Percentiles rank a stretch among this genome's conserved stretches.
phyloP scores from a whole-genome alignment of 2,329 filamentous ascomycete species.

The Penicillium sp. region DNA sequence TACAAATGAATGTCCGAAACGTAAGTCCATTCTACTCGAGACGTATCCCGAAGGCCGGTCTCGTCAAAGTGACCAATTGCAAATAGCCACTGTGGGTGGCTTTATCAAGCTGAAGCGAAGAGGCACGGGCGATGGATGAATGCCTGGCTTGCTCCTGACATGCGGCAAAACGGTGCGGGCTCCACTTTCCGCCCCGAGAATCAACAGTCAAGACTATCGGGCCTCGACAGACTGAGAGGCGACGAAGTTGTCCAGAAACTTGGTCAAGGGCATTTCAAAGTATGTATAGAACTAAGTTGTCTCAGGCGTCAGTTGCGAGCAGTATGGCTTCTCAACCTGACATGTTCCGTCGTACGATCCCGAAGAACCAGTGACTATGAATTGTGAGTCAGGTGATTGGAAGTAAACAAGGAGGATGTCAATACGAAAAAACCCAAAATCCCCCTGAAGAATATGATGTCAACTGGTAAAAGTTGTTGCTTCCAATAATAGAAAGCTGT shows the following conservation, averaged over 20 bases:
- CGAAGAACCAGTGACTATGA: neutral
- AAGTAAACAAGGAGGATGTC: neutral
- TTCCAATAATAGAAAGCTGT: conserved; percentile 13
- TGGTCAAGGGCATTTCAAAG: too few species aligned
- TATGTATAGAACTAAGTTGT: too few species aligned
- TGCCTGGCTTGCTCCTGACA: neutral
- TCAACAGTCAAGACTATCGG: neutral
- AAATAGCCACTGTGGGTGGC: neutral
- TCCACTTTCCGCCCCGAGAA: neutral
- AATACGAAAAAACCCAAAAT: neutral
- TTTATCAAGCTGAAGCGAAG: neutral
- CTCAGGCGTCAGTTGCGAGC: too few species aligned
- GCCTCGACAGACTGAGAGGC: too few species aligned
- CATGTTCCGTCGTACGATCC: too few species aligned
- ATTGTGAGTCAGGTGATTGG: neutral
- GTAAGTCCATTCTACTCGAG: conserved; percentile 9
- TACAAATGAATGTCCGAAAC: neutral
- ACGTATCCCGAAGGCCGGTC: neutral
- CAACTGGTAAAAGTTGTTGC: neutral
- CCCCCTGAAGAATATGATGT: conserved; percentile 2
- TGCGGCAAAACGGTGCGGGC: neutral
- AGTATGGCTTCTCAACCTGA: too few species aligned
- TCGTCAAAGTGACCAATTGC: neutral
- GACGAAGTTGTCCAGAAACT: too few species aligned
- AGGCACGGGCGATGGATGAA: neutral